phyloP scores from a whole-genome alignment of 1,284 basidiomycete genomes.

The Cryptococcus depauperatus region DNA sequence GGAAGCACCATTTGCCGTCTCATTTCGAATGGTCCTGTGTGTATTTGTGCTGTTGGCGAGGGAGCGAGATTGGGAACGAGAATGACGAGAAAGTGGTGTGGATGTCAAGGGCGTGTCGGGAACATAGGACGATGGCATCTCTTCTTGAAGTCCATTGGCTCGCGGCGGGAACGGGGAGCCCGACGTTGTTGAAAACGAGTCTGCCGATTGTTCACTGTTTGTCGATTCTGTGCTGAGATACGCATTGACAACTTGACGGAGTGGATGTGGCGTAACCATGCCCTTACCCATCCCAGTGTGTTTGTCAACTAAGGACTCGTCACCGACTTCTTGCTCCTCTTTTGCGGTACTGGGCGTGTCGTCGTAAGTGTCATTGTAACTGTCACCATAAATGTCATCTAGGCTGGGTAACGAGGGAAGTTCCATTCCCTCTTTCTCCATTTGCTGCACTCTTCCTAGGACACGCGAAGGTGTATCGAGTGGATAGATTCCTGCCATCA shows the following conservation, averaged over 20 bases:
- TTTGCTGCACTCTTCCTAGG: constrained; percentile 30
- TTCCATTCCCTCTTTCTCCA: constrained; percentile 39
- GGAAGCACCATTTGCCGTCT: constrained; percentile 17
- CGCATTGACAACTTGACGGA: constrained; percentile 11
- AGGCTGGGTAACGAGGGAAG: constrained; percentile 40
- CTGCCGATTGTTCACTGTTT: constrained; percentile 7
- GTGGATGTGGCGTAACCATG: constrained; percentile 26
- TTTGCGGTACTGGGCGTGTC: constrained; percentile 17
- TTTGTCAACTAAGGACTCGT: neutral
- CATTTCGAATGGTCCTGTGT: constrained; percentile 10
- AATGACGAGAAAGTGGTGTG: constrained; percentile 20
- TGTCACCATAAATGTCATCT: too few species aligned
- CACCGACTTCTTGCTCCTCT: constrained; percentile 1
- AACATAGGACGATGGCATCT: constrained; percentile 18
- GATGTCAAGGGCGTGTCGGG: constrained; percentile 22
- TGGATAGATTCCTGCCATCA: constrained; percentile 24
- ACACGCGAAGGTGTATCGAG: constrained; percentile 35
- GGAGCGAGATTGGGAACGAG: constrained; percentile 12
- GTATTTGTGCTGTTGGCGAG: constrained; percentile 11
- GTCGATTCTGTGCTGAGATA: constrained; percentile 7
- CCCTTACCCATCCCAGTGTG: constrained; percentile 7
- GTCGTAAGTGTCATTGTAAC: constrained; percentile 34
- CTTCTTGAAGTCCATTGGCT: neutral
- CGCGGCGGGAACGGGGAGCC: constrained; percentile 26
- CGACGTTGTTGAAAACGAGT: constrained; percentile 20